Evolutionary conservation across 2,329 filamentous ascomycete species (phyloP).

Genomic region (Alternaria atra): DNA sequence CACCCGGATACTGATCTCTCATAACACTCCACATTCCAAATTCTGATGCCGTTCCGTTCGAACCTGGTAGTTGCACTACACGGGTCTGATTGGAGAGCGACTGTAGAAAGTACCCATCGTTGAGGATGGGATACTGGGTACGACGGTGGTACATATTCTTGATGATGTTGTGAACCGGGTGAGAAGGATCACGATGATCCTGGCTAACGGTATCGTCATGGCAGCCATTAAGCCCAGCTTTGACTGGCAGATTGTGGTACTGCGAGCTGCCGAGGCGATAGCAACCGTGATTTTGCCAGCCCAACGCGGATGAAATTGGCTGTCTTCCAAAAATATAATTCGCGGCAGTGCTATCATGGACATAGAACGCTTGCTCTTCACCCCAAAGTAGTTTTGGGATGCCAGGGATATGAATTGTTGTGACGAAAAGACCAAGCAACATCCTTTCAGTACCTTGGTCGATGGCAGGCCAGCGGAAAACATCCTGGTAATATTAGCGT

Average conservation of each 20-base stretch:
- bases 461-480: neutral
- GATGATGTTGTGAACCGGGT: slow-evolving; percentile 68
- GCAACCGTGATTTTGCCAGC: slow-evolving; percentile 72
- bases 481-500: neutral
- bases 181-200: slow-evolving; percentile 70
- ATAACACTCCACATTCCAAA: slow-evolving; percentile 66
- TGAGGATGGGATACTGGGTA: neutral
- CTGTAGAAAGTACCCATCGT: neutral
- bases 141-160: slow-evolving; percentile 48
- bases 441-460: neutral
- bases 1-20: slow-evolving; percentile 59
- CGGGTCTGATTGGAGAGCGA: neutral
- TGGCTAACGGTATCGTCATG: slow-evolving; percentile 65
- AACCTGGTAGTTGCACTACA: neutral
- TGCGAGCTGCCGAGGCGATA: slow-evolving; percentile 66
- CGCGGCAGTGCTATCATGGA: slow-evolving; percentile 69
- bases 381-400: neutral
- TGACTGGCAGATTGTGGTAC: slow-evolving; percentile 67
- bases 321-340: slow-evolving; percentile 74
- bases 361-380: slow-evolving; percentile 72
- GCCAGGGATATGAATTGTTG: neutral
- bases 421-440: neutral
- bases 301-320: slow-evolving; percentile 67
- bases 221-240: slow-evolving; percentile 64
- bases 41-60: neutral